These are phyloP conservation scores for Rosa chinensis DNA, from an alignment of 306 rosid species.

Conservation along the genomic window DNA sequence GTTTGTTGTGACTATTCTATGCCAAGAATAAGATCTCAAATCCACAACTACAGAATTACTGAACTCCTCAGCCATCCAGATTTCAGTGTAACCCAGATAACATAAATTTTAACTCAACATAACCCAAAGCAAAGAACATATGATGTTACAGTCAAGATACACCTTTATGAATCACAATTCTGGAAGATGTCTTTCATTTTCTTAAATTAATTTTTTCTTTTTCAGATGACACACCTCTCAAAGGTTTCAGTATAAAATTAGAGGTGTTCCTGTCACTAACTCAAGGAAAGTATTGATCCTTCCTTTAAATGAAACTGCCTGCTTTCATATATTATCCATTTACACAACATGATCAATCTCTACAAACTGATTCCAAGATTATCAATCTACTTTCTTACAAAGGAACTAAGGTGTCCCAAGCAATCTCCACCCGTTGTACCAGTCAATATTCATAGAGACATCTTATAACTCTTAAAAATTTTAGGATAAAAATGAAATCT, in stretches of 20 bases:
- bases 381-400: background rate
- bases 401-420: background rate
- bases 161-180: background rate
- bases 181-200: background rate
- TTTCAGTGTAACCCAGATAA: background rate
- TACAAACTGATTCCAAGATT: background rate
- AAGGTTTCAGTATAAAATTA: background rate
- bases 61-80: background rate
- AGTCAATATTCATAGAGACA: background rate
- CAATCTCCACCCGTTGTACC: background rate
- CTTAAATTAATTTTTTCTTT: background rate
- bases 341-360: conserved; percentile 1
- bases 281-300: background rate
- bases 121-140: background rate
- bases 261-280: background rate
- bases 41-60: background rate
- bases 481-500: conserved; percentile 22
- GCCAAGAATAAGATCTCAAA: background rate
- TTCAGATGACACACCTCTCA: background rate
- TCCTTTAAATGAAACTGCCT: background rate
- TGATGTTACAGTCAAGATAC: background rate
- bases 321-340: background rate
- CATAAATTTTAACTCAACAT: background rate
- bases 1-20: background rate
- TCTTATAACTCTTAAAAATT: background rate